Evolutionary conservation across 768 basidiomycete species (phyloP).

Genomic region (Rhizopogon sp.): DNA sequence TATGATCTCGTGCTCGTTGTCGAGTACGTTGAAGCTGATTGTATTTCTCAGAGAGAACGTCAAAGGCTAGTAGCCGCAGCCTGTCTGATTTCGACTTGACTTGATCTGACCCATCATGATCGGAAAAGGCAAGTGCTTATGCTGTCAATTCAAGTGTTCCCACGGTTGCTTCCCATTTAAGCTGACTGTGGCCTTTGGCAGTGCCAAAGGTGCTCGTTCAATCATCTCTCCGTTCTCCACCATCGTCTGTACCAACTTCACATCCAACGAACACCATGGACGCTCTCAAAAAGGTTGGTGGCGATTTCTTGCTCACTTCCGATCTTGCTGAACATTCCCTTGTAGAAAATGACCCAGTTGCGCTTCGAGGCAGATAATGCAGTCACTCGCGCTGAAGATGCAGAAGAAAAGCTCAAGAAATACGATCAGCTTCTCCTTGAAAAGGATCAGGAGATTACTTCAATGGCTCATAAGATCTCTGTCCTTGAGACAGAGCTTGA

Average conservation of each 20-base stretch:
- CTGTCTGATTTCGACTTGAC: background rate
- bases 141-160: constrained; percentile 16
- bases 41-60: background rate
- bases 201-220: constrained; percentile 9
- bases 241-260: background rate
- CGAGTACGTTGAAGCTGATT: background rate
- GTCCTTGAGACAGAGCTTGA: constrained; percentile 65
- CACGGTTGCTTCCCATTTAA: constrained; percentile 28
- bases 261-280: constrained; percentile 32
- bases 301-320: background rate
- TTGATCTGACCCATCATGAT: constrained; percentile 20
- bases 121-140: constrained; percentile 25
- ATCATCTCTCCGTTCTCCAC: constrained; percentile 7
- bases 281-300: constrained; percentile 41
- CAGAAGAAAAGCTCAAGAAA: constrained; percentile 81
- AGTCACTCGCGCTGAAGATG: constrained; percentile 76
- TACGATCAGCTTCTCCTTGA: constrained; percentile 67
- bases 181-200: constrained; percentile 7
- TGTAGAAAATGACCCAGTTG: constrained; percentile 69
- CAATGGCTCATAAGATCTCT: constrained; percentile 68
- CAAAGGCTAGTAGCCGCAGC: background rate
- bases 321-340: constrained; percentile 3
- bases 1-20: background rate
- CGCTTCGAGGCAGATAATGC: constrained; percentile 84
- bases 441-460: constrained; percentile 83